These are phyloP conservation scores for Chaetomium globosum DNA, from an alignment of 2,329 filamentous ascomycete species.

Conservation along the genomic window DNA sequence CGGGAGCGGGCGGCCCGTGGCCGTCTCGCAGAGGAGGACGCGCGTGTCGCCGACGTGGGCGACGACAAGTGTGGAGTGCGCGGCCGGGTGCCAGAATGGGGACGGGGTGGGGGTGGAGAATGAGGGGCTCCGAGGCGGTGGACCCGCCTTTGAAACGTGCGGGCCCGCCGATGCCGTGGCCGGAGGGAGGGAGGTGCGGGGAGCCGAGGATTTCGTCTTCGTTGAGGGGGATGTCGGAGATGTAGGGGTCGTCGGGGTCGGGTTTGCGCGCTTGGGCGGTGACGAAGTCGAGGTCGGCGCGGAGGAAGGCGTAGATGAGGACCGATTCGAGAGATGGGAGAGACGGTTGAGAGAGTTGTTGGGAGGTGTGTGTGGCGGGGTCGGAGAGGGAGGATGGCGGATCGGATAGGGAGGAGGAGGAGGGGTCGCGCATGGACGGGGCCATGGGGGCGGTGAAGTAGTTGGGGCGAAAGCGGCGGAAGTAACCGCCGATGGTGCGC, in stretches of 20 bases:
- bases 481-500: constrained; percentile 88
- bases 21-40: constrained; percentile 84
- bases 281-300: constrained; percentile 92
- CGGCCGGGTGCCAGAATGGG: constrained; percentile 92
- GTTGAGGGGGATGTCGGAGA: constrained; percentile 78
- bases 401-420: neutral
- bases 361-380: neutral
- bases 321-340: constrained; percentile 72
- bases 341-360: neutral
- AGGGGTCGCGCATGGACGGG: constrained; percentile 33
- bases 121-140: constrained; percentile 84
- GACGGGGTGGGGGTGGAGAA: constrained; percentile 87
- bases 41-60: constrained; percentile 94
- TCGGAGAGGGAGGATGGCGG: neutral
- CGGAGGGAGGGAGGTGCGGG: constrained; percentile 57
- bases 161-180: constrained; percentile 69
- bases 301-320: constrained; percentile 88
- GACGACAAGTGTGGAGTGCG: constrained; percentile 79
- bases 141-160: constrained; percentile 90
- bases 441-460: constrained; percentile 60
- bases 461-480: constrained; percentile 82
- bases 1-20: constrained; percentile 76
- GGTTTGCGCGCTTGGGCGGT: constrained; percentile 82
- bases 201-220: constrained; percentile 77
- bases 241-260: constrained; percentile 69